Evolutionary conservation across 495 filamentous ascomycete species (phyloP).

Genomic region (Usnea hakonensis): DNA sequence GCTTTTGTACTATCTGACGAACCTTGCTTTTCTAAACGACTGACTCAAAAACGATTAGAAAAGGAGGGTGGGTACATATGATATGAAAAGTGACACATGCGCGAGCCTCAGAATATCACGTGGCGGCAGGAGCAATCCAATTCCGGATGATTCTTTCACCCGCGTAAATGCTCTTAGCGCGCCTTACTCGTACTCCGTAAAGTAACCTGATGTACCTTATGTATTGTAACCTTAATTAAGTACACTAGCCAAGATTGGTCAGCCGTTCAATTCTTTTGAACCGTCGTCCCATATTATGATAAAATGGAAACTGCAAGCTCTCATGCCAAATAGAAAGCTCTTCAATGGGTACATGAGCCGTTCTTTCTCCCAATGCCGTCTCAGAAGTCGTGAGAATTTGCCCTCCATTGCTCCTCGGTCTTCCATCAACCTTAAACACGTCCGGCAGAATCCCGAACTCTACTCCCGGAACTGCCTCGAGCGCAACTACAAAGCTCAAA

Average conservation of each 20-base stretch:
- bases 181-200: conserved; percentile 30
- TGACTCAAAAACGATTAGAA: background rate
- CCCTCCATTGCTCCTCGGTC: conserved; percentile 66
- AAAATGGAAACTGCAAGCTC: background rate
- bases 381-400: conserved; percentile 17
- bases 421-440: conserved; percentile 74
- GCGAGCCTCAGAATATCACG: too few relatives aligned
- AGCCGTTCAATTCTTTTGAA: background rate
- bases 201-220: too few relatives aligned
- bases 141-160: background rate
- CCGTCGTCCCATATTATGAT: background rate
- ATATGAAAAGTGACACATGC: too few relatives aligned
- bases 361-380: conserved; percentile 1
- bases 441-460: conserved; percentile 70
- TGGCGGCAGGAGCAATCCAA: background rate
- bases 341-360: background rate
- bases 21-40: background rate
- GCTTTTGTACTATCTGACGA: too few relatives aligned
- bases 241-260: background rate
- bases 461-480: conserved; percentile 76
- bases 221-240: too few relatives aligned
- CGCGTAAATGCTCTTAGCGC: background rate
- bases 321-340: background rate
- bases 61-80: too few relatives aligned
- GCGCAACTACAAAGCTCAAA: conserved; percentile 70